Conservation (phyloP, 192 early-diverging fungal species). For the Borealophlyctis nickersoniae region DNA sequence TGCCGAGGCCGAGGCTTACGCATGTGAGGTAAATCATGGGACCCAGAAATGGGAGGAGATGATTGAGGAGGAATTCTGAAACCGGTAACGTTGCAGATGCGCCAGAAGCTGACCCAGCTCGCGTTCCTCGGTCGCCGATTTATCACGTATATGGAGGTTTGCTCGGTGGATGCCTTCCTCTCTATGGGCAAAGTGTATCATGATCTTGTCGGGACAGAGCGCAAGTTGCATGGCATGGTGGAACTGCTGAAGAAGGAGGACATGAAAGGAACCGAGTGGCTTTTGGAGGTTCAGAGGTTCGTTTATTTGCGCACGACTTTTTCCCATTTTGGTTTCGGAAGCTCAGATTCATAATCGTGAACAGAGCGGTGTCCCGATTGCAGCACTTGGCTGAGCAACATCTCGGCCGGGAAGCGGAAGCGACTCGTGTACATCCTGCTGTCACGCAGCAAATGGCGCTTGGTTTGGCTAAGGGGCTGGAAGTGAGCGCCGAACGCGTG, state of each 20-base stretch:
- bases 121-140: constrained; percentile 67
- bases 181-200: constrained; percentile 70
- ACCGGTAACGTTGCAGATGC: constrained; percentile 40
- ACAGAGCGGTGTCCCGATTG: constrained; percentile 63
- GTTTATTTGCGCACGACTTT: too few species aligned
- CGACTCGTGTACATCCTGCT: background rate
- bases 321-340: too few species aligned
- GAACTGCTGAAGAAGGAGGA: constrained; percentile 78
- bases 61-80: too few species aligned
- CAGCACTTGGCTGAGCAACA: constrained; percentile 65
- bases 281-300: background rate
- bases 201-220: constrained; percentile 75
- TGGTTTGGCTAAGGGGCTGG: background rate
- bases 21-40: background rate
- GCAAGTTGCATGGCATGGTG: constrained; percentile 63
- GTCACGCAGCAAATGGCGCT: background rate
- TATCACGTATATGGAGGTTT: constrained; percentile 61
- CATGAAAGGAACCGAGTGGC: background rate
- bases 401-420: constrained; percentile 28
- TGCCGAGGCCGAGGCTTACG: background rate
- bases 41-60: too few species aligned
- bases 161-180: constrained; percentile 67
- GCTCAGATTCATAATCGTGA: background rate
- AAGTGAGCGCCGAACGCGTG: background rate
- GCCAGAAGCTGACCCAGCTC: constrained; percentile 64